Evolutionary conservation across 1,139 yeast species (phyloP), one percentile per base, ranked within the genome.

Genomic region (Saccharomycopsis hybrid): DNA sequence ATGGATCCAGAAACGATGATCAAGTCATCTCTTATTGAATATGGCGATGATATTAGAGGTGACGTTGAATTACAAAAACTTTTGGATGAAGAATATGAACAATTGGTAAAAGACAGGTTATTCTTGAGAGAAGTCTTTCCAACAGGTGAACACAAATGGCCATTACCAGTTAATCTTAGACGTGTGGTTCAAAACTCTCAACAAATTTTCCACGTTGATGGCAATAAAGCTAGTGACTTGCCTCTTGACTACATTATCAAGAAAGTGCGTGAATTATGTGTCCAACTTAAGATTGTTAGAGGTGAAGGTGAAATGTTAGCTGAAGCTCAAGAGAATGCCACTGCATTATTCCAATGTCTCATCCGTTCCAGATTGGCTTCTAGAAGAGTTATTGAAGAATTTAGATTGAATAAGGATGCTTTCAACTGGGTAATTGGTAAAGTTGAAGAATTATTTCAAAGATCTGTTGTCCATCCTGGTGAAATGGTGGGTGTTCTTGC

Each of bases 401-500:
- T 81, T 69, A 82, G 87, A 59, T 73, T 94, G 61, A 88, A 82
- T 62, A 80, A 80, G 59, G 80, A 81, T 53, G 94, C 98, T 0
- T 92, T 92, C 63, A 92, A 89, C 59, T 94, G 98, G 98, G 95
- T 88, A 43, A 61, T 89, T 56, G 97, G 96, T 63, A 96, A 92
- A 65, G 78, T 94, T 59, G 96, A 89, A 64, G 78, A 92, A 29
- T 97, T 90, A 67, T 94, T 90, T 71, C 90, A 87, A 59, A 86
- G 85, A 67, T 84, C 97, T 3, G 74, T 89, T 62, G 98, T 90
- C 47, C 94, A 94, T 59, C 97, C 99, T 8, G 99, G 99, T 75
- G 98, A 92, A 68, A 92, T 92, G 98, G 98, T 94, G 54, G 99
- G 99, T 74, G 97, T 92, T 51, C 80, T 92, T 63, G 99, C 98